Conservation (phyloP, 2,329 filamentous ascomycete genomes). For the Lasiodiplodia citricola region DNA sequence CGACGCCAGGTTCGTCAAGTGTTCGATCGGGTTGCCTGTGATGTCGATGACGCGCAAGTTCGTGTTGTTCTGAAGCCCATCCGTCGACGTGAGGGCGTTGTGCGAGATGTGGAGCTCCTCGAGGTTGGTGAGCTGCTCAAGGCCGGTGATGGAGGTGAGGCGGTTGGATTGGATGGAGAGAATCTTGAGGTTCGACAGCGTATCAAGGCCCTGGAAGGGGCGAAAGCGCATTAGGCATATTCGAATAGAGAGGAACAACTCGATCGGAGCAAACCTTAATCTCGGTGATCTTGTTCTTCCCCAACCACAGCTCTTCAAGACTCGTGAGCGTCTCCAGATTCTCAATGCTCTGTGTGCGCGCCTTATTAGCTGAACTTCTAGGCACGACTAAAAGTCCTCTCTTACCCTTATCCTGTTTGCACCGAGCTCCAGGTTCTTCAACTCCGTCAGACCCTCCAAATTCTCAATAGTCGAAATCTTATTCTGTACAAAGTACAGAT, state of each 20-base stretch:
- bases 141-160: conserved; percentile 76
- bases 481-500: conserved; percentile 93
- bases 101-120: conserved; percentile 97
- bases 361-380: background rate
- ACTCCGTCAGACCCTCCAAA: conserved; percentile 72
- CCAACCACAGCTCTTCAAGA: conserved; percentile 90
- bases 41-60: conserved; percentile 81
- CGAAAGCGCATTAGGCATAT: background rate
- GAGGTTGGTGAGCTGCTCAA: conserved; percentile 74
- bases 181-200: conserved; percentile 79
- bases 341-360: conserved; percentile 63
- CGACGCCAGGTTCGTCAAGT: conserved; percentile 72
- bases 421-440: conserved; percentile 87
- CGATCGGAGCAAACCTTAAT: conserved; percentile 59
- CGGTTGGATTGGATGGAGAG: conserved; percentile 96
- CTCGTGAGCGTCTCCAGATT: conserved; percentile 78
- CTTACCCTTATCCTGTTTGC: conserved; percentile 76
- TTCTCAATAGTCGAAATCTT: conserved; percentile 89
- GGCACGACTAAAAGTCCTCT: conserved; percentile 39
- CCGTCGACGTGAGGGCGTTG: conserved; percentile 81
- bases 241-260: background rate
- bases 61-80: conserved; percentile 62
- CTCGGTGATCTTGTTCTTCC: conserved; percentile 94
- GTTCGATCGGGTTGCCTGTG: conserved; percentile 81
- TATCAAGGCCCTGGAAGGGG: conserved; percentile 63